phyloP scores from a whole-genome alignment of 2,329 filamentous ascomycete genomes.

The Fonsecaea nubica region DNA sequence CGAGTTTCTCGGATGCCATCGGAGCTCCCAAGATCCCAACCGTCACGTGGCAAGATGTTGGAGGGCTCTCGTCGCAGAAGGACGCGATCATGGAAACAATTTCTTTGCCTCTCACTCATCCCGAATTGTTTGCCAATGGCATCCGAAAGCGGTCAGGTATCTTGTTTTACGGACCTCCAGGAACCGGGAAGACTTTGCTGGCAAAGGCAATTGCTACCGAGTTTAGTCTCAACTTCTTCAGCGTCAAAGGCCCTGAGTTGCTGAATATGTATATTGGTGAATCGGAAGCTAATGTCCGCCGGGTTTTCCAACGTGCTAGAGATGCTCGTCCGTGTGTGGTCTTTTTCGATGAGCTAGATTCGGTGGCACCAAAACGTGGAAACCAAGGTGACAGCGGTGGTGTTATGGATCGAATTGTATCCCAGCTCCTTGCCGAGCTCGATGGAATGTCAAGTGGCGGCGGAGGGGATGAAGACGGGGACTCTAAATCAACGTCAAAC shows the following conservation, averaged over 20 bases:
- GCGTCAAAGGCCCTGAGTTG: slow-evolving; percentile 87
- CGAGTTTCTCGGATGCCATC: slow-evolving; percentile 97
- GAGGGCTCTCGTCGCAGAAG: slow-evolving; percentile 90
- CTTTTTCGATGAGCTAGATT: slow-evolving; percentile 93
- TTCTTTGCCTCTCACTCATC: slow-evolving; percentile 86
- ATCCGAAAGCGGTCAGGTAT: slow-evolving; percentile 98
- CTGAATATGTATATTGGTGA: slow-evolving; percentile 98
- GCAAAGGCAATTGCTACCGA: slow-evolving; percentile 93
- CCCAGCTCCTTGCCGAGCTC: slow-evolving; percentile 89
- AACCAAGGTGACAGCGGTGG: slow-evolving; percentile 97
- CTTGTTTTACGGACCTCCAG: slow-evolving; percentile 87
- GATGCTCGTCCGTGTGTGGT: slow-evolving; percentile 88
- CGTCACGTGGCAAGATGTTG: slow-evolving; percentile 94
- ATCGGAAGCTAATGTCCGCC: slow-evolving; percentile 87
- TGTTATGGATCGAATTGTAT: slow-evolving; percentile 98
- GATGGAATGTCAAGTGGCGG: slow-evolving; percentile 93
- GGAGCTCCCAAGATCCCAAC: slow-evolving; percentile 98
- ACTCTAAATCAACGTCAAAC: slow-evolving; percentile 45
- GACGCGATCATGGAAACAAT: slow-evolving; percentile 98
- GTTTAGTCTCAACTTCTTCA: slow-evolving; percentile 94
- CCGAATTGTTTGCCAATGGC: slow-evolving; percentile 92
- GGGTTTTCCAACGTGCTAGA: slow-evolving; percentile 84
- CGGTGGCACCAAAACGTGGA: slow-evolving; percentile 91
- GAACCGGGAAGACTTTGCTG: slow-evolving; percentile 89
- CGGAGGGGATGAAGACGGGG: slow-evolving; percentile 63